phyloP scores from a whole-genome alignment of 2,329 filamentous ascomycete species.

The Emmonsiellopsis sp. region DNA sequence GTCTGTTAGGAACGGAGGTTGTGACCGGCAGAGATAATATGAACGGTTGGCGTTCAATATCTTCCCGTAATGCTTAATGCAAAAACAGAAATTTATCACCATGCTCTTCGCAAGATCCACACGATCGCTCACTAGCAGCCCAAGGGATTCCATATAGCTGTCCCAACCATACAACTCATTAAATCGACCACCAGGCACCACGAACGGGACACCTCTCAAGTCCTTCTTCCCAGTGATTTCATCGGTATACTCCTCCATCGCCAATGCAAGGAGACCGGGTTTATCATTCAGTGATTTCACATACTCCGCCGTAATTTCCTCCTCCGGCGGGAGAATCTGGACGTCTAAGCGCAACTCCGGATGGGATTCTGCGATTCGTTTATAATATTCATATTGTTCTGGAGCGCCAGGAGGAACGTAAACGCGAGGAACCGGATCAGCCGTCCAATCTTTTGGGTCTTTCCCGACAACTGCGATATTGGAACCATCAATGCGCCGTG shows the following conservation, averaged over 20 bases:
- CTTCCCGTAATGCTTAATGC: conserved; percentile 96
- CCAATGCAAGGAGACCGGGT: conserved; percentile 81
- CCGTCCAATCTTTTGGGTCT: conserved; percentile 94
- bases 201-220: conserved; percentile 75
- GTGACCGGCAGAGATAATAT: conserved; percentile 89
- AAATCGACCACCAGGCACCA: conserved; percentile 95
- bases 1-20: conserved; percentile 94
- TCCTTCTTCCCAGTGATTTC: conserved; percentile 60
- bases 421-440: conserved; percentile 78
- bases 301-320: conserved; percentile 67
- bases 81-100: conserved; percentile 96
- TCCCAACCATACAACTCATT: conserved; percentile 99
- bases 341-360: conserved; percentile 87
- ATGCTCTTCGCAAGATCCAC: conserved; percentile 85
- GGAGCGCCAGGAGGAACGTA: conserved; percentile 80
- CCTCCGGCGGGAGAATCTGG: conserved; percentile 54
- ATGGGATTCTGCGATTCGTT: conserved; percentile 62
- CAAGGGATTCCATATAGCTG: conserved; percentile 95
- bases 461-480: conserved; percentile 69
- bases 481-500: conserved; percentile 78
- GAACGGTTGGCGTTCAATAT: conserved; percentile 94
- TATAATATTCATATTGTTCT: conserved; percentile 86
- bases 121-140: conserved; percentile 75
- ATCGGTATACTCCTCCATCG: conserved; percentile 69
- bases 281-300: conserved; percentile 77